phyloP scores from a whole-genome alignment of 441 rosid genomes.

The Adansonia grandidieri region DNA sequence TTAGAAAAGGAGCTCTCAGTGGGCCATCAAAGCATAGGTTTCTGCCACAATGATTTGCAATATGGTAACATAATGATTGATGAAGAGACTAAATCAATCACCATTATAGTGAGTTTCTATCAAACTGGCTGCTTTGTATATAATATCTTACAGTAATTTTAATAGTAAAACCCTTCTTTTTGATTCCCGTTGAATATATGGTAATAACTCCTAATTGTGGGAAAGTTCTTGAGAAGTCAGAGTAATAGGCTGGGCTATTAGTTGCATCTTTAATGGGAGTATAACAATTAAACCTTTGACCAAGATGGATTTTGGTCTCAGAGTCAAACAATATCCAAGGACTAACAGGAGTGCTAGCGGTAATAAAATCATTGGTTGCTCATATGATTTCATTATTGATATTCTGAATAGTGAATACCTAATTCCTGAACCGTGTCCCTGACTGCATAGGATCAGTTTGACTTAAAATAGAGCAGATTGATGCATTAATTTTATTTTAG shows the following conservation, averaged over 20 bases:
- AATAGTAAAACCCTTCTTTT: not conserved
- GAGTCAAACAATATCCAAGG: not conserved
- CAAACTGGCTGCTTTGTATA: conserved; percentile 4
- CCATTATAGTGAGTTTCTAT: conserved; percentile 77
- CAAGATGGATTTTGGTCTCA: not conserved
- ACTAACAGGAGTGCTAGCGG: not conserved
- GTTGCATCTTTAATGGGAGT: conserved; percentile 3
- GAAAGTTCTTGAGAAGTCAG: not conserved
- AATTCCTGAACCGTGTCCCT: not conserved
- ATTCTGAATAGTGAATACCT: not conserved
- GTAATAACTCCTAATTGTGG: not conserved
- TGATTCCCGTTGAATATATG: not conserved
- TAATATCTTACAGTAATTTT: not conserved
- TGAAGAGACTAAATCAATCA: conserved; percentile 75
- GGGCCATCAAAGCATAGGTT: conserved; percentile 57
- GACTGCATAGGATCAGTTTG: not conserved
- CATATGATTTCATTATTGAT: not conserved
- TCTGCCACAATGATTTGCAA: conserved; percentile 94
- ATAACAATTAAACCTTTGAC: not conserved
- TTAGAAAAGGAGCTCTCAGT: conserved; percentile 59
- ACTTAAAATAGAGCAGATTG: not conserved
- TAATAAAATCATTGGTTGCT: not conserved
- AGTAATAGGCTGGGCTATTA: not conserved
- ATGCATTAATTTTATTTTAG: not conserved
- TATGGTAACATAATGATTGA: conserved; percentile 96